Conservation (phyloP, 1,284 basidiomycete species). For the Fistulinella cinereoalba region DNA sequence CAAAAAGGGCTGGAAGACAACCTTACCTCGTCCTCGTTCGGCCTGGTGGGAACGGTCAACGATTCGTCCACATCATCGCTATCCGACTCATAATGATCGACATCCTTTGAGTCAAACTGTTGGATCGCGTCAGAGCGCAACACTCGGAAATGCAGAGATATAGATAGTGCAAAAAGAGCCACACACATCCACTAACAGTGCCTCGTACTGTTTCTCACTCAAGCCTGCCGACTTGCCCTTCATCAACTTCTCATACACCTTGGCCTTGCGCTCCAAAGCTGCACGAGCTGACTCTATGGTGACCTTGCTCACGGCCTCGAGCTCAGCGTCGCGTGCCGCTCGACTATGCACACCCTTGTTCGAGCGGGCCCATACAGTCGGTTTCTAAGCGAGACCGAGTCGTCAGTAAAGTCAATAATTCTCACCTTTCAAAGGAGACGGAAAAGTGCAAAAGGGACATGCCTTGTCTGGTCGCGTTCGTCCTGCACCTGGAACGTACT, state of each 20-base stretch:
- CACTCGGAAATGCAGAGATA: too few relatives aligned
- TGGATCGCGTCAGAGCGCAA: conserved; percentile 12
- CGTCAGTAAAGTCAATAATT: neutral
- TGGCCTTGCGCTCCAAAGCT: conserved; percentile 75
- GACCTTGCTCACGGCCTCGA: conserved; percentile 62
- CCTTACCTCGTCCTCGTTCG: conserved; percentile 43
- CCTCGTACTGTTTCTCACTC: conserved; percentile 72
- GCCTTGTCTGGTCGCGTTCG: conserved; percentile 64
- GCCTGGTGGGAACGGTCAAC: conserved; percentile 48
- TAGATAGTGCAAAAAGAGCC: neutral
- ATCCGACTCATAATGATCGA: conserved; percentile 57
- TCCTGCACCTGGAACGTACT: conserved; percentile 51
- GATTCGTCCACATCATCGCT: conserved; percentile 77
- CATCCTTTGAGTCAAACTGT: conserved; percentile 72
- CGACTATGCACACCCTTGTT: conserved; percentile 70
- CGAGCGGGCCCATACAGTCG: conserved; percentile 64
- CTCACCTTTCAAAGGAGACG: neutral
- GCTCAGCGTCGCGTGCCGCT: conserved; percentile 61
- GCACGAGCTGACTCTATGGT: conserved; percentile 67
- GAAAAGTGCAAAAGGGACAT: neutral
- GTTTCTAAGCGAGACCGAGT: conserved; percentile 48
- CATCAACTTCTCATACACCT: conserved; percentile 76
- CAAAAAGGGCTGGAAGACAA: neutral
- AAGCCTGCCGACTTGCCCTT: conserved; percentile 82
- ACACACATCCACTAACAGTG: conserved; percentile 81